These are phyloP conservation scores for Mariannaea elegans DNA, from an alignment of 2,329 filamentous ascomycete species.

Conservation along the genomic window DNA sequence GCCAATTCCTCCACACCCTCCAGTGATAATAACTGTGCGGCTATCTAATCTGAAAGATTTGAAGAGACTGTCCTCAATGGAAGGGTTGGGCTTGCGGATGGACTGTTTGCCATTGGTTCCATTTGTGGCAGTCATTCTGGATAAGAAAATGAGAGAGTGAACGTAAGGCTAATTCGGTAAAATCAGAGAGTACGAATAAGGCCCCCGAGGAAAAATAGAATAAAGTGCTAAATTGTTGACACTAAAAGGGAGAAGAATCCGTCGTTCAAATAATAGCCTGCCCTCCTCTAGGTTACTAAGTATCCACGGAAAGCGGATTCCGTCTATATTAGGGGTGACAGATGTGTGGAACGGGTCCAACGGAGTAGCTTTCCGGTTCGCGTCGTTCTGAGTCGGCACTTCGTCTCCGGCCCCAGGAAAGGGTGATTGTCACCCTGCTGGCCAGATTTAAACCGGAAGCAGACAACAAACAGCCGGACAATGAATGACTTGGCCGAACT, in stretches of 20 bases:
- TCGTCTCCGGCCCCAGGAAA: neutral
- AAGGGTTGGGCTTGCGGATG: constrained; percentile 37
- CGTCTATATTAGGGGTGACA: too few species aligned
- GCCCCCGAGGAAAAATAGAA: neutral
- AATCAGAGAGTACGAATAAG: neutral
- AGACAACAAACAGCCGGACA: too few species aligned
- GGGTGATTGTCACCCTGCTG: constrained; percentile 16
- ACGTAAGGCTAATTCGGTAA: neutral
- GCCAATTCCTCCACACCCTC: constrained; percentile 27
- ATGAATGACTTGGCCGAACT: too few species aligned
- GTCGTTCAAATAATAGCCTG: too few species aligned
- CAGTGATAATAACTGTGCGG: constrained; percentile 31
- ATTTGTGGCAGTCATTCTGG: constrained; percentile 20
- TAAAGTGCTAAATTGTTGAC: too few species aligned
- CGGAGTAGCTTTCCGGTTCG: too few species aligned
- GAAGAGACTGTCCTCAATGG: constrained; percentile 30
- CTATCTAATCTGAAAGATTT: constrained; percentile 29
- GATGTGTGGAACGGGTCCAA: too few species aligned
- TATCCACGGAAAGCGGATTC: too few species aligned
- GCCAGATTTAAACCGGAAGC: too few species aligned
- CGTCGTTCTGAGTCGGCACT: neutral
- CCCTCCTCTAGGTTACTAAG: too few species aligned
- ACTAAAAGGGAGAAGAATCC: too few species aligned
- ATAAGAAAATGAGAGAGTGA: neutral
- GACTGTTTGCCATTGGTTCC: constrained; percentile 25